phyloP scores from a whole-genome alignment of 768 basidiomycete species.

The Grammothele lineata region DNA sequence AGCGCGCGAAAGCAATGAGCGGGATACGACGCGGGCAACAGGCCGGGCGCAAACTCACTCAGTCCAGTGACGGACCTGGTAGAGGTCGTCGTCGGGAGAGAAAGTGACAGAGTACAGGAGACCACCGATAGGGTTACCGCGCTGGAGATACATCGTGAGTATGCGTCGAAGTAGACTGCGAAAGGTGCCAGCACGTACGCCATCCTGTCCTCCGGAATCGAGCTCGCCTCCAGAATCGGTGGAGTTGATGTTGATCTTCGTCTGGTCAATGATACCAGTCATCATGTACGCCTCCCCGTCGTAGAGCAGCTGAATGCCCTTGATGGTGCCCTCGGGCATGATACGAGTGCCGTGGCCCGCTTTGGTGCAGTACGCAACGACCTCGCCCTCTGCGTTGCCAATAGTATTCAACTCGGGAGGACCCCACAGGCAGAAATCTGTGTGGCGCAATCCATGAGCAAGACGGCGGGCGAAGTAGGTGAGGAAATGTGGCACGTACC shows the following conservation, averaged over 20 bases:
- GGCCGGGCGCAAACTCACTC: too few species aligned
- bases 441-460: too few species aligned
- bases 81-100: conserved; percentile 31
- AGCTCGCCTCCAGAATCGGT: conserved; percentile 71
- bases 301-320: conserved; percentile 57
- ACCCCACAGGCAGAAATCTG: conserved; percentile 70
- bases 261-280: conserved; percentile 61
- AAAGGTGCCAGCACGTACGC: neutral
- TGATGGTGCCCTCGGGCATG: conserved; percentile 59
- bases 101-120: conserved; percentile 59
- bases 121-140: conserved; percentile 76
- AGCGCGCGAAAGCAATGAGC: neutral
- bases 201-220: conserved; percentile 69
- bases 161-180: too few species aligned
- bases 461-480: too few species aligned
- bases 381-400: conserved; percentile 60
- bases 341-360: conserved; percentile 63
- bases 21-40: too few species aligned
- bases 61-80: neutral
- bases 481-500: conserved; percentile 36
- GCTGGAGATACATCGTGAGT: conserved; percentile 30
- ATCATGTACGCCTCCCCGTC: conserved; percentile 30
- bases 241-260: conserved; percentile 42
- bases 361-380: conserved; percentile 73
- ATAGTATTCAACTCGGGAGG: conserved; percentile 49